Evolutionary conservation across 176 grass and related monocot species (phyloP).

Genomic region (Aegilops bicornis): DNA sequence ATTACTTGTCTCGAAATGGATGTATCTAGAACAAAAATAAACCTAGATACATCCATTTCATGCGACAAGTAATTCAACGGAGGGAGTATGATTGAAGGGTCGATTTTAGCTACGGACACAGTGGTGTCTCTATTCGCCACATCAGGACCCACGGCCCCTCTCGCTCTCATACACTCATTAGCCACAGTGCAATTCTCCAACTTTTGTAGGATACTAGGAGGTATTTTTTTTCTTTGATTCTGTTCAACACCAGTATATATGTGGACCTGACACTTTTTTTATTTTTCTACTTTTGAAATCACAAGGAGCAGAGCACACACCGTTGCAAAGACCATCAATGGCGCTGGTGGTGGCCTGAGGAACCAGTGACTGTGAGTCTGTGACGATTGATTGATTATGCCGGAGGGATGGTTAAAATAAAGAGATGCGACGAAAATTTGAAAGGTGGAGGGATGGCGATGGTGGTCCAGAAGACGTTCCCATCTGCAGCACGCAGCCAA

Average conservation of each 20-base stretch:
- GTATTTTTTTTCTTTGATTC: background rate
- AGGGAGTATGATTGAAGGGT: background rate
- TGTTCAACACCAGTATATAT: too few relatives aligned
- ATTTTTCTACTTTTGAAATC: background rate
- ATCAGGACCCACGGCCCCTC: background rate
- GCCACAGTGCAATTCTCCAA: background rate
- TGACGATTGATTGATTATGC: background rate
- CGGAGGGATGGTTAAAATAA: background rate
- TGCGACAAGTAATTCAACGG: too few relatives aligned
- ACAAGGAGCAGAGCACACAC: background rate
- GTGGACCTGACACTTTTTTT: background rate
- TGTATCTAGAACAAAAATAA: too few relatives aligned
- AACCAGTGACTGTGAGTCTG: background rate
- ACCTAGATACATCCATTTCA: too few relatives aligned
- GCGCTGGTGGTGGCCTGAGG: background rate
- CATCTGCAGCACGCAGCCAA: background rate
- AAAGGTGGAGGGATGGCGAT: background rate
- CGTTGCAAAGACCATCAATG: background rate
- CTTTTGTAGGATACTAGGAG: too few relatives aligned
- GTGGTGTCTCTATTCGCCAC: background rate
- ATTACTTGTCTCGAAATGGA: too few relatives aligned
- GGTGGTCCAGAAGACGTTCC: background rate
- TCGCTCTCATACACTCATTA: background rate
- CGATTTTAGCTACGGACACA: background rate
- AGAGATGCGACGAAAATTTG: background rate